phyloP scores from a whole-genome alignment of 1,284 basidiomycete species.

The Microstroma glucosiphilum region DNA sequence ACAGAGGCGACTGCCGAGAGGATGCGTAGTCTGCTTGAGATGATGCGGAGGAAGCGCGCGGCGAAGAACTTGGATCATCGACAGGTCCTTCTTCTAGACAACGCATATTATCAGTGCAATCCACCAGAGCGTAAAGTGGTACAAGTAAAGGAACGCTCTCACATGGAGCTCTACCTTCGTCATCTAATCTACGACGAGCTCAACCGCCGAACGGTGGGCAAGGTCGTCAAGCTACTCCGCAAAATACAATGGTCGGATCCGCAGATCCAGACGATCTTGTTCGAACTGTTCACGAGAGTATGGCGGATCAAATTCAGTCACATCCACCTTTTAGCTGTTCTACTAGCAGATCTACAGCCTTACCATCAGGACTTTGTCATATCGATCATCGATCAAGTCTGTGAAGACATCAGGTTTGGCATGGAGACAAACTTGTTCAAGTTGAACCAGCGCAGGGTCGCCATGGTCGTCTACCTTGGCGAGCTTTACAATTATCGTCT shows the following conservation, averaged over 20 bases:
- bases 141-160: constrained; percentile 74
- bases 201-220: constrained; percentile 82
- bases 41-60: constrained; percentile 87
- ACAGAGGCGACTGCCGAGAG: constrained; percentile 79
- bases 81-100: constrained; percentile 82
- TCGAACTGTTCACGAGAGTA: constrained; percentile 85
- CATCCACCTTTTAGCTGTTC: constrained; percentile 82
- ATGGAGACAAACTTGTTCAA: constrained; percentile 87
- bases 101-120: constrained; percentile 99
- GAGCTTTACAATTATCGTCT: constrained; percentile 97
- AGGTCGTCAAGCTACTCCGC: constrained; percentile 80
- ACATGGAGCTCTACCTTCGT: constrained; percentile 84
- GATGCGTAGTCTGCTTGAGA: constrained; percentile 67
- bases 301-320: constrained; percentile 94
- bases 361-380: constrained; percentile 85
- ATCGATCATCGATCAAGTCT: constrained; percentile 81
- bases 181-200: constrained; percentile 88
- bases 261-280: constrained; percentile 53
- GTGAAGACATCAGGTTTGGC: constrained; percentile 84
- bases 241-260: constrained; percentile 92
- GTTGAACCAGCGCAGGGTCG: constrained; percentile 84
- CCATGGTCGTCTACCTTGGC: constrained; percentile 86
- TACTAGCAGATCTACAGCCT: constrained; percentile 84
- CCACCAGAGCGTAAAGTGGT: constrained; percentile 85
- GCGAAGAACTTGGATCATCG: constrained; percentile 86